Conservation (phyloP, 1,284 basidiomycete species). For the Porodaedalea pini region DNA sequence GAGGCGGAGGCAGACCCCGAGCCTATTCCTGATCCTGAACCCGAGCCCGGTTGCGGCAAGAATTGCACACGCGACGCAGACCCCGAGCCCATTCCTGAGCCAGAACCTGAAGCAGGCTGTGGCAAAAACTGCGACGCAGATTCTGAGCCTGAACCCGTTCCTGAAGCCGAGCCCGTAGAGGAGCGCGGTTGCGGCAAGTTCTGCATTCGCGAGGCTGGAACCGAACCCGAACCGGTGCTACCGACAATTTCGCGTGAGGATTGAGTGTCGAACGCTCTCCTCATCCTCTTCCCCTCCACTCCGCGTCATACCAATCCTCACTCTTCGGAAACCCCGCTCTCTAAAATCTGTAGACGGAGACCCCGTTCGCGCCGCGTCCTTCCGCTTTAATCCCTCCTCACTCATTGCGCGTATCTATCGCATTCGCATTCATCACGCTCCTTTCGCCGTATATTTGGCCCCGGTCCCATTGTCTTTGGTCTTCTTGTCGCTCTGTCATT, state of each 20-base stretch:
- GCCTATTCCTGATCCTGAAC: background rate
- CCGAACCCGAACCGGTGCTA: constrained; percentile 2
- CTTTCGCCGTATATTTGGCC: background rate
- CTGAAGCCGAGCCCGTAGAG: constrained; percentile 11
- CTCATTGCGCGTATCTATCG: constrained; percentile 12
- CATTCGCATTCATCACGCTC: constrained; percentile 7
- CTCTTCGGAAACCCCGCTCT: background rate
- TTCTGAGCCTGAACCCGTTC: constrained; percentile 12
- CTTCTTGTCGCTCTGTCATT: background rate
- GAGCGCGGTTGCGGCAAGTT: constrained; percentile 7
- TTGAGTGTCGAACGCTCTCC: background rate
- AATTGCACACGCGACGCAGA: background rate
- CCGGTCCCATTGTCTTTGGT: background rate
- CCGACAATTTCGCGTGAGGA: background rate
- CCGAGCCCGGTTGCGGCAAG: background rate
- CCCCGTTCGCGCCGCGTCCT: constrained; percentile 4
- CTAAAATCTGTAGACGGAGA: background rate
- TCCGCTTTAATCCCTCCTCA: background rate
- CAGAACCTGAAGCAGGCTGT: constrained; percentile 11
- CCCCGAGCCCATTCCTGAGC: constrained; percentile 14
- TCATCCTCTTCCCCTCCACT: background rate
- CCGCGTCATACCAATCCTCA: background rate
- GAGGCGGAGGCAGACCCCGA: background rate
- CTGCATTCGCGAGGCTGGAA: constrained; percentile 5
- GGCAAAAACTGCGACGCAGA: constrained; percentile 3